Conservation (phyloP, 2,329 filamentous ascomycete species). For the Peltaster fructicola region DNA sequence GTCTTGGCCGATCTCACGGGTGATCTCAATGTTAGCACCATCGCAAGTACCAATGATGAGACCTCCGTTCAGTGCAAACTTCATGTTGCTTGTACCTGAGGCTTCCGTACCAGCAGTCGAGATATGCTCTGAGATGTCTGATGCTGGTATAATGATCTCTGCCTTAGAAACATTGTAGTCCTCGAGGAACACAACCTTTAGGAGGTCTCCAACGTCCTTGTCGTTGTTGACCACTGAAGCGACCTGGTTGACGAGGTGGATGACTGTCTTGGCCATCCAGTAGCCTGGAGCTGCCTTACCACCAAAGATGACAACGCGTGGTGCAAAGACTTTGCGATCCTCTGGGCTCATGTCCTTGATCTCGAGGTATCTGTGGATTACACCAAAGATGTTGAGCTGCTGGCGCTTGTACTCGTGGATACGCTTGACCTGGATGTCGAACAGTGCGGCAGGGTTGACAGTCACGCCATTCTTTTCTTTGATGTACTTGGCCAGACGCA, state of each 20-base stretch:
- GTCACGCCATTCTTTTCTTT: conserved; percentile 60
- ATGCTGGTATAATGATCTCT: conserved; percentile 87
- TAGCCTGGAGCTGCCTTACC: conserved; percentile 96
- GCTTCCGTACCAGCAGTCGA: conserved; percentile 90
- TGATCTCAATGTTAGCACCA: conserved; percentile 85
- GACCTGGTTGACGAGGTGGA: conserved; percentile 88
- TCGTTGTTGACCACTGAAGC: conserved; percentile 84
- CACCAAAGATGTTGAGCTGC: conserved; percentile 96
- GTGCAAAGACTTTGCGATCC: conserved; percentile 69
- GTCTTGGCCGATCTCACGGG: conserved; percentile 84
- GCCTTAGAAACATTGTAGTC: conserved; percentile 99
- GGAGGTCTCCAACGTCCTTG: conserved; percentile 71
- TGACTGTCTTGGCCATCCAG: conserved; percentile 97
- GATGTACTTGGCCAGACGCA: conserved; percentile 80
- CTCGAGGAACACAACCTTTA: conserved; percentile 94
- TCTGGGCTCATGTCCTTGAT: conserved; percentile 74
- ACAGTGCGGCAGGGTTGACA: conserved; percentile 75
- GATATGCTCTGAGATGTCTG: conserved; percentile 95
- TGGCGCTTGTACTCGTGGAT: conserved; percentile 99
- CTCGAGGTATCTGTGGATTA: conserved; percentile 81
- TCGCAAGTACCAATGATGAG: conserved; percentile 97
- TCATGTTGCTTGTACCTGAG: conserved; percentile 83
- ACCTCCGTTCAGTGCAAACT: conserved; percentile 94
- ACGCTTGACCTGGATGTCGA: conserved; percentile 96
- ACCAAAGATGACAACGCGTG: conserved; percentile 88